Percentiles rank a stretch among this genome's conserved stretches.
Conservation (phyloP, 441 rosid species). For the Jatropha podagrica region DNA sequence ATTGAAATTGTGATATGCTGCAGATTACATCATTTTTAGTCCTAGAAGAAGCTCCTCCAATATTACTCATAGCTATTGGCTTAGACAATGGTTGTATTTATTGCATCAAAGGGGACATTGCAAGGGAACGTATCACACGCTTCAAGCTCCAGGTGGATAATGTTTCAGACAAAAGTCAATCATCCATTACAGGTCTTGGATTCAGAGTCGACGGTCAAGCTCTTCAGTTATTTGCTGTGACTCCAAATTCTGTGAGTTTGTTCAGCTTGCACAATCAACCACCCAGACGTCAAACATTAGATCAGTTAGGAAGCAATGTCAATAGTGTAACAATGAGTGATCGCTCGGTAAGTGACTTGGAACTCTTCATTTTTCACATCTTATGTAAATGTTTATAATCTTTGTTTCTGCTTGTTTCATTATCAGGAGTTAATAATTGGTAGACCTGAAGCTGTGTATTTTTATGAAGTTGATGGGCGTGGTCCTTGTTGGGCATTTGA, state of each 20-base stretch:
- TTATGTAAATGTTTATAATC: slow-evolving; percentile 5
- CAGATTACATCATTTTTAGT: slow-evolving; percentile 94
- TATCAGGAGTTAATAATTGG: slow-evolving; percentile 88
- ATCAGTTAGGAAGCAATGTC: slow-evolving; percentile 74
- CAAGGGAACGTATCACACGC: slow-evolving; percentile 84
- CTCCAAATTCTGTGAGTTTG: slow-evolving; percentile 70
- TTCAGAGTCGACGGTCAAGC: slow-evolving; percentile 88
- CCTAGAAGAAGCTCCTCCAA: slow-evolving; percentile 94
- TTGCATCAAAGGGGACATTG: slow-evolving; percentile 96
- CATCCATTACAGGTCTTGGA: slow-evolving; percentile 72
- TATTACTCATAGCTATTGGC: slow-evolving; percentile 87
- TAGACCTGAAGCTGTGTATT: slow-evolving; percentile 92
- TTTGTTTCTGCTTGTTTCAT: slow-evolving; percentile 23
- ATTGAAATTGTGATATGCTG: slow-evolving; percentile 23
- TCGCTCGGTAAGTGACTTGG: slow-evolving; percentile 57
- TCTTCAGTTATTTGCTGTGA: slow-evolving; percentile 79
- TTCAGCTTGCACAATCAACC: slow-evolving; percentile 82
- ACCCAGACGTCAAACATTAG: slow-evolving; percentile 71
- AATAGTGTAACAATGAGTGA: slow-evolving; percentile 91
- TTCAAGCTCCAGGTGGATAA: slow-evolving; percentile 78
- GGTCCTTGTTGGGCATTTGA: slow-evolving; percentile 99
- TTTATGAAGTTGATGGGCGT: slow-evolving; percentile 96
- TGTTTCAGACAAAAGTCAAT: slow-evolving; percentile 37
- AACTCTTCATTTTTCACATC: background rate
- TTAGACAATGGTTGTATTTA: slow-evolving; percentile 82